Conservation (phyloP, 2,329 filamentous ascomycete genomes). For the Gremmenia infestans region DNA sequence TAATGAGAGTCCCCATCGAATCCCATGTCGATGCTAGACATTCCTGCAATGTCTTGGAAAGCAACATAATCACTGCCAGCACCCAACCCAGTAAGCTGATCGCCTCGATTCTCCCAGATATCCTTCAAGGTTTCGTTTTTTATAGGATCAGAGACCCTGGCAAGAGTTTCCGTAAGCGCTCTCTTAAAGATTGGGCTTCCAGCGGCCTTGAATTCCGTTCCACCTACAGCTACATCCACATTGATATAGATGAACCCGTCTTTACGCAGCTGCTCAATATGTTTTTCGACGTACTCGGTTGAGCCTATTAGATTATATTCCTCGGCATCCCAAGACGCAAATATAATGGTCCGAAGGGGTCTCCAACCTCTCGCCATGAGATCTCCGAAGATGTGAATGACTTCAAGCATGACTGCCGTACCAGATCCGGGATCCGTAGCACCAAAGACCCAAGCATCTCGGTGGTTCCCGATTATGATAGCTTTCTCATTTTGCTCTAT, state of each 20-base stretch:
- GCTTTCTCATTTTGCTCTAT: slow-evolving; percentile 78
- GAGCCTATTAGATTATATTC: slow-evolving; percentile 93
- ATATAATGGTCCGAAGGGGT: slow-evolving; percentile 89
- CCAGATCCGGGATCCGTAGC: slow-evolving; percentile 82
- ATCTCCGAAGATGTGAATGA: slow-evolving; percentile 78
- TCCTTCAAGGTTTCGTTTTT: slow-evolving; percentile 67
- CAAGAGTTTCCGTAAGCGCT: slow-evolving; percentile 66
- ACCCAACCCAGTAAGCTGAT: slow-evolving; percentile 62
- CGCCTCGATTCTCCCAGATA: slow-evolving; percentile 65
- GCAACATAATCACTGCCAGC: slow-evolving; percentile 79
- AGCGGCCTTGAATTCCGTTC: slow-evolving; percentile 67
- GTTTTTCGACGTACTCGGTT: slow-evolving; percentile 89
- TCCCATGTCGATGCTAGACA: slow-evolving; percentile 77
- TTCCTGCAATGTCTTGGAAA: slow-evolving; percentile 88
- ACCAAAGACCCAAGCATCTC: slow-evolving; percentile 88
- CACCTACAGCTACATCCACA: slow-evolving; percentile 76
- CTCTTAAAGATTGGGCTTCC: slow-evolving; percentile 77
- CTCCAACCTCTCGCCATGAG: slow-evolving; percentile 76
- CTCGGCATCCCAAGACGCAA: slow-evolving; percentile 92
- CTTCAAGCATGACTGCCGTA: slow-evolving; percentile 85
- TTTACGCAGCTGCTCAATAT: slow-evolving; percentile 65
- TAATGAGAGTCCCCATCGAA: slow-evolving; percentile 59
- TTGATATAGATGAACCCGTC: slow-evolving; percentile 88
- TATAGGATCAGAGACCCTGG: slow-evolving; percentile 67
- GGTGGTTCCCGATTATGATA: slow-evolving; percentile 87